Evolutionary conservation across 306 rosid species (phyloP), one percentile per base, ranked within the genome.

Genomic region (Dalbergia oliveri): DNA sequence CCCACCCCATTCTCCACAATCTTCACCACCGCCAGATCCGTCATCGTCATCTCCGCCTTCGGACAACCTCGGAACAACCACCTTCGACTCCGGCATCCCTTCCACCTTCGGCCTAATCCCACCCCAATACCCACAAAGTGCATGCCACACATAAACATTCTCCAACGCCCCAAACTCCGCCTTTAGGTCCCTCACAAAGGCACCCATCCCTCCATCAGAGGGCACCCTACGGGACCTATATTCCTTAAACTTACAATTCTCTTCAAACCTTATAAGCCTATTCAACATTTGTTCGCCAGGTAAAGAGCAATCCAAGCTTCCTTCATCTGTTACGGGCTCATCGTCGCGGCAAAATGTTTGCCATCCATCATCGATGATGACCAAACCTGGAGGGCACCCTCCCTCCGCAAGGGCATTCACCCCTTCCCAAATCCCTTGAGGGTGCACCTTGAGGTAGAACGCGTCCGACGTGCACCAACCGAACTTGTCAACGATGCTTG

Each of bases 391-490:
- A 13, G 97, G 91, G 35, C 94, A 89, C 53, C 91, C 95, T 16
- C 93, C 90, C 8, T 91, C 91, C 19, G 69, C 89, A 0, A 89
- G 80, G 45, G 81, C 84, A 43, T 79, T 88, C 15, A 93, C 83
- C 15, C 93, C 93, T 74, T 86, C 87, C 63, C 75, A 54, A 4
- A 89, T 80, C 0, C 93, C 94, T 4, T 77, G 19, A 0, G 97
- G 97, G 43, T 91, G 72, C 37, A 93, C 97, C 81, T 66, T 83
- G 4, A 91, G 97, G 31, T 91, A 93, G 58, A 89, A 93, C 5
- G 97, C 94, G 57, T 93, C 97, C 97, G 93, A 93, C 0, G 97
- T 93, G 60, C 97, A 88, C 97, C 94, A 91, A 1, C 97, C 97
- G 14, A 93, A 89, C 68, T 83, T 91, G 61, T 93, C 94, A 7